Evolutionary conservation across 1,284 basidiomycete genomes (phyloP), one percentile per base, ranked within the genome.

Genomic region (Kwoniella shivajii): DNA sequence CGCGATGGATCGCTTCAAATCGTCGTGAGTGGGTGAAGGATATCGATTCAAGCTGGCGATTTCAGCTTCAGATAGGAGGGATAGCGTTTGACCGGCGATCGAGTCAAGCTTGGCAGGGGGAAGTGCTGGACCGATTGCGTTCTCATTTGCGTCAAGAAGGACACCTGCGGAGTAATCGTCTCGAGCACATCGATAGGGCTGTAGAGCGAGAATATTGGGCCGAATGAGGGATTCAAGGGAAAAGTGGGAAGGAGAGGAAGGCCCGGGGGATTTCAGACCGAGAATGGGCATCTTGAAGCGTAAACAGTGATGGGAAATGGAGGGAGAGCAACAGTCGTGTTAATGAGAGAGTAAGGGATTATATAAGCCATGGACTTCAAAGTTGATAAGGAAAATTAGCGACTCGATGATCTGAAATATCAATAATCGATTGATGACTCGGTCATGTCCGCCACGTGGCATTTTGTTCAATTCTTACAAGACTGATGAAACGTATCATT

Each of bases 121-220:
- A n/a, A 97, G 86, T 1, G 90, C 87, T 72, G 92, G 90, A 0
- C 95, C 95, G 42, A 95, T 82, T 0, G 92, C 85, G 74, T 99
- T 98, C 81, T 99, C 95, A 78, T 98, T 99, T 30, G 96, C 96
- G 69, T 99, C 96, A 31, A 99, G 85, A n/a, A 99, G 85, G 66
- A 98, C 88, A 26, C 94, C 94, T 1, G 85, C 82, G 45, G 88
- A 86, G 79, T 97, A 99, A 80, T 99, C 95, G 72, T 99, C 96
- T 51, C 95, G 83, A 1, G 96, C 96, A 69, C 92, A 97, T 30
- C 94, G 87, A 79, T 99, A 99, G 0, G 96, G 96, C 59, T 88
- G 86, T 18, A 99, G 82, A 1, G 90, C 80, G 53, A 97, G 87
- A 68, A 99, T 97, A 75, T 99, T 99, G 16, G 90, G 89, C 27